Conservation (phyloP, 106 monocot genomes). For the Acorus calamus region DNA sequence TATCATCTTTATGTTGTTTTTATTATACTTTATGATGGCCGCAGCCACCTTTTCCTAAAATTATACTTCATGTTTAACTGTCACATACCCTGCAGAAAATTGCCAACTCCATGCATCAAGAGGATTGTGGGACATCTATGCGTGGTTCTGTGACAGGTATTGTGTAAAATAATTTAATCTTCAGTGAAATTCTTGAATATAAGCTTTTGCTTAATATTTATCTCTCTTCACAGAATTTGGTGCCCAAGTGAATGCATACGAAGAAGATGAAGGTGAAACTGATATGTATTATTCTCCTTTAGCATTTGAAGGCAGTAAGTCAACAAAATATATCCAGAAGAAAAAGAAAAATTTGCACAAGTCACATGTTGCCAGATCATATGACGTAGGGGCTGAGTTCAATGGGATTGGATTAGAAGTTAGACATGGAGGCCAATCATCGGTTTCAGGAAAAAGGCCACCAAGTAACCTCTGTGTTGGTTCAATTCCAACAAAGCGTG, state of each 20-base stretch:
- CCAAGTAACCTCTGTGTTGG: slow-evolving; percentile 38
- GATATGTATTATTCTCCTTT: slow-evolving; percentile 27
- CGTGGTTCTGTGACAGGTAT: slow-evolving; percentile 62
- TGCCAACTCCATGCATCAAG: slow-evolving; percentile 27
- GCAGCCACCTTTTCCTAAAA: too few relatives aligned
- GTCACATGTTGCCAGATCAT: slow-evolving; percentile 20
- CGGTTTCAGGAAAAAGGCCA: slow-evolving; percentile 43
- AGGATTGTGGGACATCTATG: slow-evolving; percentile 46
- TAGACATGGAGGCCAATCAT: slow-evolving; percentile 30
- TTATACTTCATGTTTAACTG: too few relatives aligned
- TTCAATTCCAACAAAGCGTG: slow-evolving; percentile 70
- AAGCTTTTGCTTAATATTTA: slow-evolving; percentile 1
- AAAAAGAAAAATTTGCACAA: slow-evolving; percentile 49
- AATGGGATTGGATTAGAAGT: slow-evolving; percentile 36
- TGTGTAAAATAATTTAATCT: slow-evolving; percentile 6
- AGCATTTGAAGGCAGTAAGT: slow-evolving; percentile 29
- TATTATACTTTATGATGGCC: not conserved
- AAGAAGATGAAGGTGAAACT: slow-evolving; percentile 84
- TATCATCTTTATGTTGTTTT: slow-evolving; percentile 1
- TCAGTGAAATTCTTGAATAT: not conserved
- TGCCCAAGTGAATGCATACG: slow-evolving; percentile 31
- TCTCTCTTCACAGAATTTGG: slow-evolving; percentile 18
- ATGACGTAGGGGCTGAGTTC: slow-evolving; percentile 32
- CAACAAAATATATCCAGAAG: slow-evolving; percentile 43
- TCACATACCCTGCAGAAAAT: slow-evolving; percentile 28